Evolutionary conservation across 352 stramenopile species (phyloP).

Genomic region (Pythium folliculosum): DNA sequence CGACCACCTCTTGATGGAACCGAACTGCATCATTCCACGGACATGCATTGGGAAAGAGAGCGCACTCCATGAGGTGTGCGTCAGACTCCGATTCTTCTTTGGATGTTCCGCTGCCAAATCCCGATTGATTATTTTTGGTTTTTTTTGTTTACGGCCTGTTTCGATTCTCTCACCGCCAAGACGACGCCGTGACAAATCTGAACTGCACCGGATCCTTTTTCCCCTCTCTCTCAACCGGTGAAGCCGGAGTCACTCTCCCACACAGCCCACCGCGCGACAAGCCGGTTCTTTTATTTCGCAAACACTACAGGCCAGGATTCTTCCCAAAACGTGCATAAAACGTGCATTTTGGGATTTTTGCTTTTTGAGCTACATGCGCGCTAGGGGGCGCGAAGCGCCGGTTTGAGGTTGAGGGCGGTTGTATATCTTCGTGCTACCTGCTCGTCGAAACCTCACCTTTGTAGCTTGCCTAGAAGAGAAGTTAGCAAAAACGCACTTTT

Average conservation of each 20-base stretch:
- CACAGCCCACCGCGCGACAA: conserved; percentile 1
- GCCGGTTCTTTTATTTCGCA: conserved; percentile 5
- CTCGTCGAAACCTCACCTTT: no score
- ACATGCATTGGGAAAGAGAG: neutral
- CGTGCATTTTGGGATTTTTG: no score
- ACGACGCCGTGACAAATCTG: neutral
- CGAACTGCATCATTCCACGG: neutral
- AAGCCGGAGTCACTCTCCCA: conserved; percentile 2
- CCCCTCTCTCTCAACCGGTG: neutral
- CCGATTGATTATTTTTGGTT: neutral
- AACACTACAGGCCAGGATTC: no score
- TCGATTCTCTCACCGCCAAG: neutral
- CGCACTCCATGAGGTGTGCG: neutral
- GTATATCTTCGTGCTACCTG: no score
- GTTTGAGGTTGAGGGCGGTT: no score
- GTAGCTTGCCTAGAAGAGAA: no score
- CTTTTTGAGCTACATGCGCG: no score
- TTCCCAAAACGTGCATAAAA: no score
- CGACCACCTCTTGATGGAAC: neutral
- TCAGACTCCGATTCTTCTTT: neutral
- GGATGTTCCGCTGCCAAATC: neutral
- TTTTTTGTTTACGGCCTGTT: neutral
- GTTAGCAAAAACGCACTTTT: no score
- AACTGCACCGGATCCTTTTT: neutral
- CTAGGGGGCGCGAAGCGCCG: no score